Conservation (phyloP, 768 basidiomycete species). For the Tulasnella sp. region DNA sequence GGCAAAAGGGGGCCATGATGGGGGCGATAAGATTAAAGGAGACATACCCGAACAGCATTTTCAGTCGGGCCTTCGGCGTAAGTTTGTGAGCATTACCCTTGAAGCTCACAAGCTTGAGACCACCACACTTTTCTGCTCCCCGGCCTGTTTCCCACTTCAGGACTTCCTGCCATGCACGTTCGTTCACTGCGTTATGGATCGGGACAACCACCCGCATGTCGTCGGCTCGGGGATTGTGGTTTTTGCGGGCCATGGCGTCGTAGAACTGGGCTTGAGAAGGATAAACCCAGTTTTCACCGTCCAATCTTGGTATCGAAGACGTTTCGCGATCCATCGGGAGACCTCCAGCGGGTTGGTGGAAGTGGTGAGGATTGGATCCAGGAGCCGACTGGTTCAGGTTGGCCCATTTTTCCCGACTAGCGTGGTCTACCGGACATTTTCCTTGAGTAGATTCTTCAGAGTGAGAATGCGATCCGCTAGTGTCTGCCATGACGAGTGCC, state of each 20-base stretch:
- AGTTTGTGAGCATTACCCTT: slow-evolving; percentile 79
- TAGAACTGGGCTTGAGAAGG: slow-evolving; percentile 99
- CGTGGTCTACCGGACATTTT: slow-evolving; percentile 66
- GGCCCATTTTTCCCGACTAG: slow-evolving; percentile 48
- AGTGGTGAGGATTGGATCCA: not conserved
- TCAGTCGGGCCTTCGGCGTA: slow-evolving; percentile 76
- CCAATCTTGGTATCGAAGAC: slow-evolving; percentile 79
- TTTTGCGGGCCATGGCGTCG: slow-evolving; percentile 92
- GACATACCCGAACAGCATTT: slow-evolving; percentile 79
- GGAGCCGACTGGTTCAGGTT: not conserved
- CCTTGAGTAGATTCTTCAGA: slow-evolving; percentile 35
- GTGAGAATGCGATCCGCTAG: not conserved
- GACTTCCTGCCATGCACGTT: slow-evolving; percentile 82
- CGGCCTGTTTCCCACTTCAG: slow-evolving; percentile 76
- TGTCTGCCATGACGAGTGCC: not conserved
- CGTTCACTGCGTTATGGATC: slow-evolving; percentile 99
- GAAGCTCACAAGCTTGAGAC: slow-evolving; percentile 81
- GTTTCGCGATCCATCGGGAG: slow-evolving; percentile 73
- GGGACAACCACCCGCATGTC: slow-evolving; percentile 97
- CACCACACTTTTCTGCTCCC: slow-evolving; percentile 79
- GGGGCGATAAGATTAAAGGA: not conserved
- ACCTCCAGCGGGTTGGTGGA: not conserved
- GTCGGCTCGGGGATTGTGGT: slow-evolving; percentile 77
- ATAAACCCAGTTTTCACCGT: slow-evolving; percentile 80
- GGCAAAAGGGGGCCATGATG: slow-evolving; percentile 4